Conservation (phyloP, 352 stramenopile genomes). For the Pythium aquatile region DNA sequence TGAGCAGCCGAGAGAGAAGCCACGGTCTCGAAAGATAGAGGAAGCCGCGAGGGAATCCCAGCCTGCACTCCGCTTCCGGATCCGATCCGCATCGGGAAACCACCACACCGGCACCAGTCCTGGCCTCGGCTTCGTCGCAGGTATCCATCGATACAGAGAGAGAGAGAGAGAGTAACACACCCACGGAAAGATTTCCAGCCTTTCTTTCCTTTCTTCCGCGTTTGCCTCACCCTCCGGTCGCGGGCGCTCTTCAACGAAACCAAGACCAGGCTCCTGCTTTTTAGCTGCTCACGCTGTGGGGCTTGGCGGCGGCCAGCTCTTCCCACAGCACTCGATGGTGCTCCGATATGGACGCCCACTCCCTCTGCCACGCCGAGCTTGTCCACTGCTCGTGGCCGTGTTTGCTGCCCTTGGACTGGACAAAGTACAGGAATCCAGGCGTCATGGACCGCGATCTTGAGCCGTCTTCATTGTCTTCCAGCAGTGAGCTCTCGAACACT, state of each 20-base stretch:
- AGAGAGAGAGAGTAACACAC: conserved; percentile 5
- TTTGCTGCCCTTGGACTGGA: conserved; percentile 29
- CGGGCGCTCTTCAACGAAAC: background rate
- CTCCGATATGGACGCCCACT: conserved; percentile 28
- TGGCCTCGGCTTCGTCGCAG: background rate
- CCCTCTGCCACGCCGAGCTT: conserved; percentile 24
- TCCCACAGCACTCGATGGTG: conserved; percentile 33
- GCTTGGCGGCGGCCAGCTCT: conserved; percentile 26
- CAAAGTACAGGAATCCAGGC: conserved; percentile 28
- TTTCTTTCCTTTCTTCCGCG: conserved; percentile 6
- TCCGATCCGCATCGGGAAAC: background rate
- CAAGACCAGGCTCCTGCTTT: background rate
- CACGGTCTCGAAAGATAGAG: background rate
- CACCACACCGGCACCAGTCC: background rate
- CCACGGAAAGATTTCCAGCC: conserved; percentile 8
- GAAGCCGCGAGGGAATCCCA: background rate
- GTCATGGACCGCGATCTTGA: background rate
- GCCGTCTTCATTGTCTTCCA: conserved; percentile 15
- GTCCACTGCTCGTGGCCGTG: conserved; percentile 26
- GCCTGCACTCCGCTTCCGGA: background rate
- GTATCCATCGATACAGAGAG: conserved; percentile 5
- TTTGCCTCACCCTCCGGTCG: background rate
- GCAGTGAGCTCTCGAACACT: conserved; percentile 18
- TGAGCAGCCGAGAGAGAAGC: background rate
- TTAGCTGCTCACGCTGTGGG: background rate